Evolutionary conservation across 2,329 filamentous ascomycete genomes (phyloP).

Genomic region (Apiospora rasikravindrae): DNA sequence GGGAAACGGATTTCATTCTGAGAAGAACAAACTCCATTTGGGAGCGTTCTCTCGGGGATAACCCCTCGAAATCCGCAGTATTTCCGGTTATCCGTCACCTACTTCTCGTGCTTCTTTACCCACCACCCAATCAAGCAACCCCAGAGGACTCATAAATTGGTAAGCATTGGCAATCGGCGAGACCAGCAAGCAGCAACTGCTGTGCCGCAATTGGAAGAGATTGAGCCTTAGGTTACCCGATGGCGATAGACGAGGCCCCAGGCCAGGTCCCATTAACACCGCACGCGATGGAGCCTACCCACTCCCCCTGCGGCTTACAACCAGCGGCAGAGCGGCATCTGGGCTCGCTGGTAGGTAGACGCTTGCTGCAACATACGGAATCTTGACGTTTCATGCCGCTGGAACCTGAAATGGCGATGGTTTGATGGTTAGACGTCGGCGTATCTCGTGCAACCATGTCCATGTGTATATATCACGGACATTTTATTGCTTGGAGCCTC

Average conservation of each 20-base stretch:
- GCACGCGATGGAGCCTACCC: background rate
- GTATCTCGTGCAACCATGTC: background rate
- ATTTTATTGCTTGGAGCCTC: background rate
- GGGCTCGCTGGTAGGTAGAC: background rate
- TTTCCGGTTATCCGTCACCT: background rate
- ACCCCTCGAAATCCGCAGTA: background rate
- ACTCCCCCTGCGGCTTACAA: background rate
- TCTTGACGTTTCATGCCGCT: background rate
- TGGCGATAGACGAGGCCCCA: background rate
- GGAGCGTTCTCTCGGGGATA: background rate
- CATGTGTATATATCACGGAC: conserved; percentile 1
- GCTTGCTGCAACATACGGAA: background rate
- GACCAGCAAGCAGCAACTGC: background rate
- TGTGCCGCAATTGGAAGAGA: background rate
- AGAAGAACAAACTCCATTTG: background rate
- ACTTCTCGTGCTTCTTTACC: background rate
- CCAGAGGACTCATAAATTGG: background rate
- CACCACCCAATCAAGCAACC: background rate
- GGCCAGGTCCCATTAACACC: background rate
- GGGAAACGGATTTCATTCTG: background rate
- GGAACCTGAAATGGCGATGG: background rate
- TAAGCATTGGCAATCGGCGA: background rate
- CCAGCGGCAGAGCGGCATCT: background rate
- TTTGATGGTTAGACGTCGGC: background rate
- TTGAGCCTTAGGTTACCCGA: background rate